These are phyloP conservation scores for Aquilaria agallochum DNA, from an alignment of 441 rosid species.

Conservation along the genomic window DNA sequence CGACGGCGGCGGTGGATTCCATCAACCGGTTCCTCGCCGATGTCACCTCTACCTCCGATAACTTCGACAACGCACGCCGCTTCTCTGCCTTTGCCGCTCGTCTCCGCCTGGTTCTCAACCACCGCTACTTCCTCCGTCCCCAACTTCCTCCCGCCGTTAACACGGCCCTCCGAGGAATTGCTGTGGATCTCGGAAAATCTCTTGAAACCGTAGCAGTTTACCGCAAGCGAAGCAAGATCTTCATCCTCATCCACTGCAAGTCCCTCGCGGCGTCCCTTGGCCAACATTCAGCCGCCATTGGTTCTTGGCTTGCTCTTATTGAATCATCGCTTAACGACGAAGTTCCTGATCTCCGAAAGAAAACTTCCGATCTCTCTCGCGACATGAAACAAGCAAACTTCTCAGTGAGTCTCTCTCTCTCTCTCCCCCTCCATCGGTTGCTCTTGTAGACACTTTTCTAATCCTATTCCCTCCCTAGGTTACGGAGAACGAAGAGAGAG, in stretches of 20 bases:
- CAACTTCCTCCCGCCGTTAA: slow-evolving; percentile 18
- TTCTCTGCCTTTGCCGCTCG: slow-evolving; percentile 27
- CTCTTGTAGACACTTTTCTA: neutral
- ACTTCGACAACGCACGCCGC: slow-evolving; percentile 23
- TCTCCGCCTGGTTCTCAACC: slow-evolving; percentile 20
- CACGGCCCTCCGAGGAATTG: slow-evolving; percentile 25
- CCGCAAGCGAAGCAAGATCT: slow-evolving; percentile 28
- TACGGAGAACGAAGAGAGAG: slow-evolving; percentile 39
- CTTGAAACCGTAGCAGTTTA: slow-evolving; percentile 21
- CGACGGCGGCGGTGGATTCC: slow-evolving; percentile 24
- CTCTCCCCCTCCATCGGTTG: neutral
- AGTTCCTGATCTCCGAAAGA: slow-evolving; percentile 27
- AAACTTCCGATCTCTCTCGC: slow-evolving; percentile 25
- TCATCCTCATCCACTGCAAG: slow-evolving; percentile 27
- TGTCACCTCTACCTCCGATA: slow-evolving; percentile 15
- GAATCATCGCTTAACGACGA: slow-evolving; percentile 23
- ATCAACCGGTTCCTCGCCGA: slow-evolving; percentile 22
- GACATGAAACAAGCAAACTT: slow-evolving; percentile 33
- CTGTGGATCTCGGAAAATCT: slow-evolving; percentile 20
- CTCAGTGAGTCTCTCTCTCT: slow-evolving; percentile 8
- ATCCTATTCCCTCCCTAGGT: slow-evolving; percentile 16
- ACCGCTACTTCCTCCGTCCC: slow-evolving; percentile 15
- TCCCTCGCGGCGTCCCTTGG: slow-evolving; percentile 21
- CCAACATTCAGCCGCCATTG: slow-evolving; percentile 21
- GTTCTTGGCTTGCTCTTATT: slow-evolving; percentile 30